A percentile compares a stretch with the other conserved stretches of the same genome.
These are phyloP conservation scores for Bimuria novae-zelandiae DNA, from an alignment of 2,329 filamentous ascomycete species.

Conservation along the genomic window DNA sequence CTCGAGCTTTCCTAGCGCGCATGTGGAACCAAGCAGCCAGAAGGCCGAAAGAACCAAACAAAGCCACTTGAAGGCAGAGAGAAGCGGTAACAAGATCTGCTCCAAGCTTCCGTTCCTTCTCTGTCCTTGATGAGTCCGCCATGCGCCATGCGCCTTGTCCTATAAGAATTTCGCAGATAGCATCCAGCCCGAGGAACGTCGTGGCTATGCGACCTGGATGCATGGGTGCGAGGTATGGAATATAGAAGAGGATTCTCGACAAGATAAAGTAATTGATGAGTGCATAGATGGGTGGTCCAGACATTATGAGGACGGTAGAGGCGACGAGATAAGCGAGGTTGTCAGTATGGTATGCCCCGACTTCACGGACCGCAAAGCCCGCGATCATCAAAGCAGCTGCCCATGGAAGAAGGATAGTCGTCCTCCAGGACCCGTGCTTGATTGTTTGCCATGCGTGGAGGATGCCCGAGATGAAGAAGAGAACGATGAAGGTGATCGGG, in stretches of 20 bases:
- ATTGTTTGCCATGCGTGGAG: conserved; percentile 60
- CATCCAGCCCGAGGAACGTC: conserved; percentile 59
- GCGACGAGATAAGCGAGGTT: conserved; percentile 49
- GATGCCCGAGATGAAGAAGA: conserved; percentile 54
- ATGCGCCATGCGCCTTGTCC: conserved; percentile 56
- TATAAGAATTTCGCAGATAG: conserved; percentile 57
- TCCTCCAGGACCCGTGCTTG: conserved; percentile 61
- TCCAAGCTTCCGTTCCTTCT: conserved; percentile 48
- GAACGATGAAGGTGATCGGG: conserved; percentile 58
- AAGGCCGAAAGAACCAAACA: conserved; percentile 56
- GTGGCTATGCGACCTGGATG: conserved; percentile 64
- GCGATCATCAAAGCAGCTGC: conserved; percentile 59
- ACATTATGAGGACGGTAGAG: conserved; percentile 48
- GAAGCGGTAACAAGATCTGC: conserved; percentile 55
- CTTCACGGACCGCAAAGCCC: conserved; percentile 61
- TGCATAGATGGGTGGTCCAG: conserved; percentile 60
- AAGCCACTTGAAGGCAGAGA: conserved; percentile 55
- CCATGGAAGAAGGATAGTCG: conserved; percentile 60
- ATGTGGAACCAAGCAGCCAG: conserved; percentile 54
- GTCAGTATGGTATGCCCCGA: conserved; percentile 57
- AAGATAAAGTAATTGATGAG: conserved; percentile 67
- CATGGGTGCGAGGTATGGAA: conserved; percentile 63
- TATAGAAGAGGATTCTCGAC: conserved; percentile 63
- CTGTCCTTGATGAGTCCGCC: conserved; percentile 46
- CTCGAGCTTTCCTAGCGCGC: conserved; percentile 44